phyloP scores from a whole-genome alignment of 148 eudicot genomes.

The Spergularia marina region DNA sequence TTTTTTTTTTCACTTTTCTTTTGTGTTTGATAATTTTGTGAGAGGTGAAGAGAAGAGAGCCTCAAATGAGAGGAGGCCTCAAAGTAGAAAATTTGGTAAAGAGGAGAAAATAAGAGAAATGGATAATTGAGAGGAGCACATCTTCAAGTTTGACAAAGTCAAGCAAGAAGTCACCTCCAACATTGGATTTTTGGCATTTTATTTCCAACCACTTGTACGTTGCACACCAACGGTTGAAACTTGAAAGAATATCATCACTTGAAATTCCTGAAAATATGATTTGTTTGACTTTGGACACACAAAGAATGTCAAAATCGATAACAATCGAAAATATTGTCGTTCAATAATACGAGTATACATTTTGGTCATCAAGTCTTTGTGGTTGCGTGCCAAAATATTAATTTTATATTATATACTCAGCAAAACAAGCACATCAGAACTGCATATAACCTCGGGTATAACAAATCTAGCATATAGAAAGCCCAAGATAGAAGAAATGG shows the following conservation, averaged over 20 bases:
- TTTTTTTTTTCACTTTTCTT: not conserved
- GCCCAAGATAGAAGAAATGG: no score
- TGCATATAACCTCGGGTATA: no score
- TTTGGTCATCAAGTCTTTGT: no score
- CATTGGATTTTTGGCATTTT: conserved; percentile 15
- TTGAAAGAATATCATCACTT: not conserved
- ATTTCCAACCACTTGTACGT: conserved; percentile 23
- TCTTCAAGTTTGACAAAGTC: conserved; percentile 22
- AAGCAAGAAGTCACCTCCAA: conserved; percentile 4
- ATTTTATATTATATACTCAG: no score
- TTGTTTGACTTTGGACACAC: not conserved
- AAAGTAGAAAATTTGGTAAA: conserved; percentile 16
- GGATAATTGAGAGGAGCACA: conserved; percentile 7
- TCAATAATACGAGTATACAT: no score
- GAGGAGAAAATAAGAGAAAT: not conserved
- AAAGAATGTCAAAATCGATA: no score
- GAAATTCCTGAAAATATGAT: not conserved
- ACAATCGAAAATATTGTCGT: no score
- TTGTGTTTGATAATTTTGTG: not conserved
- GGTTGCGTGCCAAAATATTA: no score
- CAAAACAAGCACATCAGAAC: no score
- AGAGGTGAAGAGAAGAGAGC: conserved; percentile 26
- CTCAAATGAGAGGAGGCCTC: conserved; percentile 33
- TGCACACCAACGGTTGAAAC: not conserved
- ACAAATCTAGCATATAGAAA: no score